Percentiles rank a stretch among this genome's conserved stretches.
Conservation (phyloP, 345 rosid genomes). For the Citrus reticulata region DNA sequence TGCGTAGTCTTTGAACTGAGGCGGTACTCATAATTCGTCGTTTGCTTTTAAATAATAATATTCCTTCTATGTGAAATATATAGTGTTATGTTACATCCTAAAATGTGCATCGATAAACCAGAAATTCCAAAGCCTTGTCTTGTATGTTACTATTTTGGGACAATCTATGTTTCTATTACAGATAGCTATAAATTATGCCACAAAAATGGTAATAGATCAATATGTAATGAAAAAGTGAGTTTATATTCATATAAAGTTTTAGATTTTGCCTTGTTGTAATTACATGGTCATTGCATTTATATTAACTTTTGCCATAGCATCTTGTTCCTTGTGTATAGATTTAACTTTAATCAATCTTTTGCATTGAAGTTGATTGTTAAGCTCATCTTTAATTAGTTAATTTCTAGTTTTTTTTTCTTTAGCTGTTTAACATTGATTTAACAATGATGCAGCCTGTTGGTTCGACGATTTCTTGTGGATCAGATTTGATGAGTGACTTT, state of each 20-base stretch:
- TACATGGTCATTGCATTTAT: neutral
- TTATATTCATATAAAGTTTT: neutral
- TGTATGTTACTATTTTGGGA: neutral
- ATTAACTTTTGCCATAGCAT: neutral
- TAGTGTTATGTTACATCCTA: neutral
- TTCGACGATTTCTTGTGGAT: conserved; percentile 29
- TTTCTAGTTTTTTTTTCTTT: neutral
- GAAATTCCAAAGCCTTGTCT: neutral
- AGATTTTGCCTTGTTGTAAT: neutral
- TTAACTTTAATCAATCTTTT: neutral
- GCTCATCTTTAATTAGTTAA: neutral
- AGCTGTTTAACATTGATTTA: conserved; percentile 10
- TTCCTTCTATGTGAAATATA: neutral
- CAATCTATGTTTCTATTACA: neutral
- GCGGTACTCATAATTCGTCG: neutral
- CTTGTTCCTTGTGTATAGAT: neutral
- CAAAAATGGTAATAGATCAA: neutral
- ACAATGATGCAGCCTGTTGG: conserved; percentile 36
- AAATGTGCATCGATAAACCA: neutral
- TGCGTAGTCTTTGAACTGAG: neutral
- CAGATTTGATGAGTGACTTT: conserved; percentile 71
- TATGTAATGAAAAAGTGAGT: neutral
- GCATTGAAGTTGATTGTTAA: neutral
- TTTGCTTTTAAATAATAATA: neutral
- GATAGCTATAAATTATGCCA: neutral